Conservation (phyloP, 129 eudicot genomes). For the Lactuca saligna region DNA sequence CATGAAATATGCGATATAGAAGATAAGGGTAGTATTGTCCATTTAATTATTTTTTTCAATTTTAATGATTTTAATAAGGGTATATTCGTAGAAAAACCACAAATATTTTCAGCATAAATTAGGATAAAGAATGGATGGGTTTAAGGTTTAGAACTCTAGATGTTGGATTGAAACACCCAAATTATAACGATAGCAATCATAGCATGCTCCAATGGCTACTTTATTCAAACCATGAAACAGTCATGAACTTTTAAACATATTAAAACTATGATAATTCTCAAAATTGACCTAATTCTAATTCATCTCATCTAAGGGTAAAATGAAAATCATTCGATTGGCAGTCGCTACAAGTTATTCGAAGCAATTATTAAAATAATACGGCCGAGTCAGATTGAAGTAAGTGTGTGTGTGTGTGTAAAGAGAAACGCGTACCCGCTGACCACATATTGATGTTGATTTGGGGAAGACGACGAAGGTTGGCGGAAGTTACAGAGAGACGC, state of each 20-base stretch:
- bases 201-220: slow-evolving; percentile 7
- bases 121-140: too few relatives aligned
- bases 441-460: slow-evolving; percentile 32
- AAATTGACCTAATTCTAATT: not conserved
- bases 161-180: not conserved
- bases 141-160: not conserved
- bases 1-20: too few relatives aligned
- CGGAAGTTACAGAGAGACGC: slow-evolving; percentile 32
- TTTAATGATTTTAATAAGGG: too few relatives aligned
- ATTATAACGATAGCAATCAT: not conserved
- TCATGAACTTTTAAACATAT: not conserved
- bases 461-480: slow-evolving; percentile 26
- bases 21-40: too few relatives aligned
- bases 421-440: slow-evolving; percentile 17
- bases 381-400: slow-evolving; percentile 12
- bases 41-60: too few relatives aligned
- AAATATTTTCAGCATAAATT: too few relatives aligned
- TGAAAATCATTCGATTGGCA: slow-evolving; percentile 2
- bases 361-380: not conserved
- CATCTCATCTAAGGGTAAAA: not conserved
- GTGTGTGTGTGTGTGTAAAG: slow-evolving; percentile 6
- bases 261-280: not conserved
- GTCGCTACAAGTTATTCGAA: slow-evolving; percentile 10
- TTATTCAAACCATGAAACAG: not conserved
- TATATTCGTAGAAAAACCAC: too few relatives aligned